Evolutionary conservation across 306 rosid genomes (phyloP).

Genomic region (cucumber (Cucumis sativus)): DNA sequence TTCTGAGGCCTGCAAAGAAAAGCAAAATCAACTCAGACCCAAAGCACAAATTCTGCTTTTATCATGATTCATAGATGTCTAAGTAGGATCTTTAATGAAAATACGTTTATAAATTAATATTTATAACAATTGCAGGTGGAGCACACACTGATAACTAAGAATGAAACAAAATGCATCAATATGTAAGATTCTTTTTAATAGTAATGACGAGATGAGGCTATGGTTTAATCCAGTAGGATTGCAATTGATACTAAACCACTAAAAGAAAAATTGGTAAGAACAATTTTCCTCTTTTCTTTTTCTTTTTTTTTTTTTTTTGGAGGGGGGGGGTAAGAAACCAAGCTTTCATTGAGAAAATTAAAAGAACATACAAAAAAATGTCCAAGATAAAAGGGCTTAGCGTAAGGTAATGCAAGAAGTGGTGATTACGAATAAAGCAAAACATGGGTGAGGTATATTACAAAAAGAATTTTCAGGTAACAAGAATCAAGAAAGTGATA

Average conservation of each 20-base stretch:
- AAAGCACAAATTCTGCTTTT: background rate
- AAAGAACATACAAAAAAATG: too few species aligned
- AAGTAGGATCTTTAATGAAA: background rate
- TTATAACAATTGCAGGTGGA: background rate
- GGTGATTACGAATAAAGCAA: background rate
- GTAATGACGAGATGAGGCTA: too few species aligned
- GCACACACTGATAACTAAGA: background rate
- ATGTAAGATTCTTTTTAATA: too few species aligned
- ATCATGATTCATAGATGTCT: background rate
- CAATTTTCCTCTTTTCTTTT: too few species aligned
- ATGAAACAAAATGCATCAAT: background rate
- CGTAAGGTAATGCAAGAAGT: background rate
- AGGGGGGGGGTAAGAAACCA: too few species aligned
- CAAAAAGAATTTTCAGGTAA: background rate
- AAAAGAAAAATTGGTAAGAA: too few species aligned
- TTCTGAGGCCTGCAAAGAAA: constrained; percentile 69
- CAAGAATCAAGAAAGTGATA: background rate
- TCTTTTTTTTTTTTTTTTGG: too few species aligned
- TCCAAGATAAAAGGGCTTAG: background rate
- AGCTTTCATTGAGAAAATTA: too few species aligned
- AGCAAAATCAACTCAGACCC: constrained; percentile 17
- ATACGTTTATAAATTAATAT: background rate
- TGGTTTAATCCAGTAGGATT: too few species aligned
- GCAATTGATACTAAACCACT: too few species aligned
- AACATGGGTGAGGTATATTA: background rate